phyloP scores from a whole-genome alignment of 306 rosid species.

The Lagenaria siceraria region DNA sequence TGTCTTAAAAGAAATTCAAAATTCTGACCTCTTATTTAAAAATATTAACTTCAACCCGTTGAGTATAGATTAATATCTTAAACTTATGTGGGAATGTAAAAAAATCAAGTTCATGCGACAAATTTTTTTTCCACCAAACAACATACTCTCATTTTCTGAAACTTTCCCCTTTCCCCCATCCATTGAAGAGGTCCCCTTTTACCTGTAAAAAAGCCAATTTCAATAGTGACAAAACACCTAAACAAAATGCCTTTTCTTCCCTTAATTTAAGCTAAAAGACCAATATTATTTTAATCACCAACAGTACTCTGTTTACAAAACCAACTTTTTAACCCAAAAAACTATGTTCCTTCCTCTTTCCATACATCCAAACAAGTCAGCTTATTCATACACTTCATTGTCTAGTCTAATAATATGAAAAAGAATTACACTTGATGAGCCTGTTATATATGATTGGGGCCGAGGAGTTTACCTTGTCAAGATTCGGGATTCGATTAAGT shows the following conservation, averaged over 20 bases:
- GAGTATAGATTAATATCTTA: too few species aligned
- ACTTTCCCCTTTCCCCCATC: background rate
- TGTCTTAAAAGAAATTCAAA: too few species aligned
- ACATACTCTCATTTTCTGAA: background rate
- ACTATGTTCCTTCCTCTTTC: background rate
- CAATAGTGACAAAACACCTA: slow-evolving; percentile 9
- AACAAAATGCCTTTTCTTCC: background rate
- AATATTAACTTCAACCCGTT: too few species aligned
- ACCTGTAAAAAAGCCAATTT: background rate
- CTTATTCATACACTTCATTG: background rate
- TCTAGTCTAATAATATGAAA: background rate
- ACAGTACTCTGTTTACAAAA: background rate
- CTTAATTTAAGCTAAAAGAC: slow-evolving; percentile 1
- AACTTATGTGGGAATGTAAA: background rate
- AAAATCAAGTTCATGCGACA: background rate
- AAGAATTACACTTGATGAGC: background rate
- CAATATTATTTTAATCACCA: background rate
- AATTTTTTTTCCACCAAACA: background rate
- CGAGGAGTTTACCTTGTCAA: background rate
- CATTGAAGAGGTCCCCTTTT: background rate
- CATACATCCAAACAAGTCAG: background rate
- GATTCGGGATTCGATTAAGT: background rate
- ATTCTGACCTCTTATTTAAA: background rate
- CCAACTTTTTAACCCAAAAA: background rate
- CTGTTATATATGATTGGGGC: background rate